Base-by-base conservation (phyloP, 768 basidiomycete species). In the Xerocomellus chrysenteron region DNA sequence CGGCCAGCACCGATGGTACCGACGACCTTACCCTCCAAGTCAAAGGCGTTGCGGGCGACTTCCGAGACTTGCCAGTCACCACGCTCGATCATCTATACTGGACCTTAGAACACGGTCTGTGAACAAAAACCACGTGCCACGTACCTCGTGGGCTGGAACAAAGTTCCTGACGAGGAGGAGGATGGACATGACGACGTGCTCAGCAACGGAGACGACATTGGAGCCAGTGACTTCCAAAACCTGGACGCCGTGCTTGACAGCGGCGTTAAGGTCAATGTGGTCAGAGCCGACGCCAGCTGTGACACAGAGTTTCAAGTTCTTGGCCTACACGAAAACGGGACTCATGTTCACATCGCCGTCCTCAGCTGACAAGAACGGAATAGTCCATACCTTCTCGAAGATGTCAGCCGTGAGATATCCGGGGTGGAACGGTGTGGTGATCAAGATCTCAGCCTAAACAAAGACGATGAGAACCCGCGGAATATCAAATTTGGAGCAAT, bases 201-300 rank as follows among this genome's bases (percentile, higher is more conserved):
- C 94, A 44, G 92, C 93, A 42, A 95, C 94, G 12, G 90, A 93
- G 50, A 88, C 87, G 51, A 94, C 93, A 67, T 94, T 95, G 24
- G 89, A 92, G 37, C 93, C 93, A 32, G 92, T 87, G 37, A 94
- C 89, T 72, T 93, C 92, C 56, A 90, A 77, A 24, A 92, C 93
- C 68, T 92, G 87, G 64, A 94, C 85, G 56, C 80, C 80, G 63
- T 82, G 77, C 68, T 92, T 84, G 61, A 91, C 92, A 26, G 91
- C 88, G 21, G 92, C 89, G 71, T 94, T 87, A 57, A 96, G 82
- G 69, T 95, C 93, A 60, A 94, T 84, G 76, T 90, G 92, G 75
- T 94, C 94, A 19, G 89, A 92, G 12, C 92, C 91, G 46, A 94
- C 92, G 71, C 91, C 92, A 56, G 93, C 94, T 24, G 94, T 97